Conservation (phyloP, 1,284 basidiomycete species). For the Blastosporella zonata region DNA sequence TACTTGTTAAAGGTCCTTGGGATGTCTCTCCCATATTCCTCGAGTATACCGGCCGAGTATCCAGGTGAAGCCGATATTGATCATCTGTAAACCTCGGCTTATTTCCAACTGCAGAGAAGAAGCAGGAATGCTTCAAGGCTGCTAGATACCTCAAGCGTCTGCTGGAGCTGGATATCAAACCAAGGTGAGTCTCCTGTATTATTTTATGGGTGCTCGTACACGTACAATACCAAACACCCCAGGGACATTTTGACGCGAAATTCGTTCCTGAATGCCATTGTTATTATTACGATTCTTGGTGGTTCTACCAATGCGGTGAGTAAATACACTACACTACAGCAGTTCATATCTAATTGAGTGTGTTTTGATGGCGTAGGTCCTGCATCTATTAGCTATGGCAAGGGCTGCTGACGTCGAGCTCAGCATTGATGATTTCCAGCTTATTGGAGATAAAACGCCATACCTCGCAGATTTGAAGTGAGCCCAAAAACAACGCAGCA, state of each 20-base stretch:
- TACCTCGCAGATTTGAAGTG: slow-evolving; percentile 91
- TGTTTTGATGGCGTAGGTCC: slow-evolving; percentile 47
- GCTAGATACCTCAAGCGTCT: slow-evolving; percentile 81
- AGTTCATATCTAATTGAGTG: not conserved
- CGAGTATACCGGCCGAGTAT: slow-evolving; percentile 80
- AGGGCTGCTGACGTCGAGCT: slow-evolving; percentile 86
- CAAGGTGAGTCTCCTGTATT: slow-evolving; percentile 42
- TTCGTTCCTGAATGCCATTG: slow-evolving; percentile 91
- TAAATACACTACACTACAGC: not conserved
- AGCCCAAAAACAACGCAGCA: slow-evolving; percentile 8
- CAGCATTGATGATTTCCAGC: slow-evolving; percentile 93
- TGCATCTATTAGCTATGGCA: slow-evolving; percentile 94
- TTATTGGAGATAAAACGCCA: slow-evolving; percentile 85
- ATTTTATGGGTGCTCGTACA: not conserved
- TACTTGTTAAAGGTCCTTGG: slow-evolving; percentile 57
- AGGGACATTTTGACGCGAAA: slow-evolving; percentile 89
- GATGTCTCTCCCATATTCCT: slow-evolving; percentile 88
- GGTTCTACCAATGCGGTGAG: slow-evolving; percentile 90
- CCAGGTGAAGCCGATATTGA: slow-evolving; percentile 44
- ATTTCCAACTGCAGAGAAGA: slow-evolving; percentile 54
- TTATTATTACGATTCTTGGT: slow-evolving; percentile 80
- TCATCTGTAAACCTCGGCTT: not conserved
- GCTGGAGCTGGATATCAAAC: slow-evolving; percentile 85
- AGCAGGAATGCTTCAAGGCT: slow-evolving; percentile 81
- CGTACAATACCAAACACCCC: not conserved